Conservation (phyloP, 306 rosid genomes). For the Prosopis cineraria region DNA sequence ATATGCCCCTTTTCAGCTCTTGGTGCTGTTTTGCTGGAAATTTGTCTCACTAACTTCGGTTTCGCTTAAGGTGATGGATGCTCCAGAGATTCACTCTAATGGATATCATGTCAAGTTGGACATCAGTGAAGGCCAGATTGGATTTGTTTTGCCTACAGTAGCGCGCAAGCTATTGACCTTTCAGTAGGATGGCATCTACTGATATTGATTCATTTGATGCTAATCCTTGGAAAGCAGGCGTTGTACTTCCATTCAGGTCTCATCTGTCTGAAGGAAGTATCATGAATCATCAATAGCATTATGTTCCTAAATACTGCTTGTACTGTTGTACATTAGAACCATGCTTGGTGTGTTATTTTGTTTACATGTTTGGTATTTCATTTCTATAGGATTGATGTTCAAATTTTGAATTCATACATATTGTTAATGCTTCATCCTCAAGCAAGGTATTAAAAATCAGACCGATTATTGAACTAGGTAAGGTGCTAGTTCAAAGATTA, state of each 20-base stretch:
- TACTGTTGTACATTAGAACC: too few relatives aligned
- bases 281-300: constrained; percentile 60
- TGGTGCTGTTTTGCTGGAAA: constrained; percentile 2
- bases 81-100: constrained; percentile 96
- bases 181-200: constrained; percentile 59
- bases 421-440: too few relatives aligned
- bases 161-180: constrained; percentile 60
- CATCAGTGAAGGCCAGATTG: constrained; percentile 90
- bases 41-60: constrained; percentile 32
- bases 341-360: too few relatives aligned
- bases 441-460: too few relatives aligned
- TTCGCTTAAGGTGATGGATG: constrained; percentile 77
- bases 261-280: constrained; percentile 55
- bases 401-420: too few relatives aligned
- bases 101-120: constrained; percentile 96
- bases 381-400: too few relatives aligned
- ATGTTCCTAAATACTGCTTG: too few relatives aligned
- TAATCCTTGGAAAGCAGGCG: constrained; percentile 80
- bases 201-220: constrained; percentile 45
- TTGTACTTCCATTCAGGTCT: constrained; percentile 84
- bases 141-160: constrained; percentile 86
- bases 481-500: too few relatives aligned
- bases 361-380: too few relatives aligned
- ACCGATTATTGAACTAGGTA: too few relatives aligned
- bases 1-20: background rate